These are phyloP conservation scores for Penicillium nucicola DNA, from an alignment of 495 filamentous ascomycete species.

Conservation along the genomic window DNA sequence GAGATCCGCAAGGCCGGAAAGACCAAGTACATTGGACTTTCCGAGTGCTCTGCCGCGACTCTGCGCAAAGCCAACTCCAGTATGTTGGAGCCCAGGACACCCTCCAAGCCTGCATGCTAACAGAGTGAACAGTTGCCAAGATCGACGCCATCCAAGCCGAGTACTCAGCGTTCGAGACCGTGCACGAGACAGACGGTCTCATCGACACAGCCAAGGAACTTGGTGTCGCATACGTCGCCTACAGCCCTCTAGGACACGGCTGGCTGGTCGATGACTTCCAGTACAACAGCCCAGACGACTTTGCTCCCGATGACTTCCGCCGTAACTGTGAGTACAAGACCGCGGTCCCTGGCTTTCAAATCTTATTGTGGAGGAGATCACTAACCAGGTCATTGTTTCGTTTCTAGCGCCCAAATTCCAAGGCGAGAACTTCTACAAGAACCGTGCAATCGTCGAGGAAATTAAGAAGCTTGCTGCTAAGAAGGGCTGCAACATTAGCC, in stretches of 20 bases:
- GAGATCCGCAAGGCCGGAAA: constrained; percentile 44
- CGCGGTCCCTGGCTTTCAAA: not conserved
- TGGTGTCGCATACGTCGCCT: constrained; percentile 42
- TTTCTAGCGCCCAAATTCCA: constrained; percentile 44
- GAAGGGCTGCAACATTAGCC: constrained; percentile 36
- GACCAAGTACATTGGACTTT: constrained; percentile 47
- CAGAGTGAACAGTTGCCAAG: constrained; percentile 38
- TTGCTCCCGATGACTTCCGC: constrained; percentile 42
- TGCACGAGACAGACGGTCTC: constrained; percentile 41
- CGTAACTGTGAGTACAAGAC: constrained; percentile 23
- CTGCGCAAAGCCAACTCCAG: constrained; percentile 45
- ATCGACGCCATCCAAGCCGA: constrained; percentile 52
- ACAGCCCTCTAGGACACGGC: constrained; percentile 45
- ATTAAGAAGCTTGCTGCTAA: constrained; percentile 38
- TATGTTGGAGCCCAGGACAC: constrained; percentile 2
- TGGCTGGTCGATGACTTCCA: constrained; percentile 45
- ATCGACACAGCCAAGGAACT: constrained; percentile 41
- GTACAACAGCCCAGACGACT: constrained; percentile 43
- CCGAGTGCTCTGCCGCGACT: constrained; percentile 42
- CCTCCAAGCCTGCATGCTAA: not conserved
- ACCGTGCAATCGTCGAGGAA: constrained; percentile 41
- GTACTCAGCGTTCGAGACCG: constrained; percentile 49
- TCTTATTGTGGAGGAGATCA: not conserved
- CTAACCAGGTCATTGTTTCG: not conserved
- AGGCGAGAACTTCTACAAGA: constrained; percentile 50